These are phyloP conservation scores for Ophiostoma pallidulum DNA, from an alignment of 2,329 filamentous ascomycete species.

Conservation along the genomic window DNA sequence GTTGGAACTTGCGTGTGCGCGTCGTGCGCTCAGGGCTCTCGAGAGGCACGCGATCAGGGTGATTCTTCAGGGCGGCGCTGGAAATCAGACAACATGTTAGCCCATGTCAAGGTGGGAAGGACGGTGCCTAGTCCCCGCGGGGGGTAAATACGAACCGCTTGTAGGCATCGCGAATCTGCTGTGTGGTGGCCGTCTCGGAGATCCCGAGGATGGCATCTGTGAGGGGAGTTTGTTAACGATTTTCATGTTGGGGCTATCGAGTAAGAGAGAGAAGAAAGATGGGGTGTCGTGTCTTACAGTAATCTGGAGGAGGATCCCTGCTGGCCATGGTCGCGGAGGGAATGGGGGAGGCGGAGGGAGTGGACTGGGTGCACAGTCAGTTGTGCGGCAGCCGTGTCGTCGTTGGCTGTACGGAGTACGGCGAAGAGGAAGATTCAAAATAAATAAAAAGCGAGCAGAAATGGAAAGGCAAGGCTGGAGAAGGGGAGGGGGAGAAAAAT, in stretches of 20 bases:
- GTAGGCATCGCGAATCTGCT: constrained; percentile 89
- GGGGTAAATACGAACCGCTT: constrained; percentile 56
- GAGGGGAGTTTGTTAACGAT: constrained; percentile 10
- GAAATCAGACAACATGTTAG: background rate
- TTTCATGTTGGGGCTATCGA: background rate
- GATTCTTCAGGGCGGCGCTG: constrained; percentile 80
- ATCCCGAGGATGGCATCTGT: constrained; percentile 67
- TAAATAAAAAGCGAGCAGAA: too few species aligned
- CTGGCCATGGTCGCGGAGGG: constrained; percentile 24
- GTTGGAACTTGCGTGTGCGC: constrained; percentile 57
- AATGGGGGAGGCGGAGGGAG: background rate
- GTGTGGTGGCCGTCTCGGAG: constrained; percentile 60
- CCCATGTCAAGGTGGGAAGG: too few species aligned
- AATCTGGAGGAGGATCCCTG: constrained; percentile 44
- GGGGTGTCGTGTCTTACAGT: constrained; percentile 42
- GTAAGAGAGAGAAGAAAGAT: background rate
- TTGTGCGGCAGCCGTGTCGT: constrained; percentile 1
- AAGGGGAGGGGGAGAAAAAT: too few species aligned
- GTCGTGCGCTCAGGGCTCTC: constrained; percentile 73
- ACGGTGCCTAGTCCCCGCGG: too few species aligned
- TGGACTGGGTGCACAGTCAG: background rate
- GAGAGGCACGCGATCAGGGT: constrained; percentile 79
- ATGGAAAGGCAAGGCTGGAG: too few species aligned
- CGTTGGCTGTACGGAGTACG: background rate
- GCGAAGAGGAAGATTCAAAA: background rate